Conservation (phyloP, 164 flowering plant genomes). For the grape (Vitis vinifera) region DNA sequence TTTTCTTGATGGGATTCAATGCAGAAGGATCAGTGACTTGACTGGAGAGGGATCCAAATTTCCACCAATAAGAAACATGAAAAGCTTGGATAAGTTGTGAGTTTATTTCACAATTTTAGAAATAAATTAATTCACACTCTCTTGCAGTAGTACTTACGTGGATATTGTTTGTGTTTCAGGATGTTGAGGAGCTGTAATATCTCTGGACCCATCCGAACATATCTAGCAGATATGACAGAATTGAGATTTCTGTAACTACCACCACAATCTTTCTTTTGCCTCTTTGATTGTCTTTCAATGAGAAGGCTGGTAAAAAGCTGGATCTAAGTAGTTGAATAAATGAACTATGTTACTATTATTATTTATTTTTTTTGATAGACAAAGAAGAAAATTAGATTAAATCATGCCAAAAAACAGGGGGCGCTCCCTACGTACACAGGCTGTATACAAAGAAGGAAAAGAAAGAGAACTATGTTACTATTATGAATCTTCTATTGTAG, state of each 20-base stretch:
- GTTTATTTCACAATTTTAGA: not conserved
- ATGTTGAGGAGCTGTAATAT: constrained; percentile 41
- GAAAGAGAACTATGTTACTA: too few relatives aligned
- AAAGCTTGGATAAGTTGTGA: constrained; percentile 23
- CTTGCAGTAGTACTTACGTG: not conserved
- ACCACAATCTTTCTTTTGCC: not conserved
- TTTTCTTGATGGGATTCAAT: not conserved
- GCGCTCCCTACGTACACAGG: too few relatives aligned
- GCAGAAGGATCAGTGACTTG: constrained; percentile 44
- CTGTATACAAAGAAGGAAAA: too few relatives aligned
- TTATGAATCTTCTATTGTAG: not conserved
- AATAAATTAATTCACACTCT: not conserved
- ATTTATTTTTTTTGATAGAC: too few relatives aligned
- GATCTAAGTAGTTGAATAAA: too few relatives aligned
- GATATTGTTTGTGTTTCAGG: constrained; percentile 20
- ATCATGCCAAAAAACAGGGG: too few relatives aligned
- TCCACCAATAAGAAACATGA: constrained; percentile 30
- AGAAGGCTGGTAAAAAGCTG: too few relatives aligned
- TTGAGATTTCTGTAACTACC: constrained; percentile 25
- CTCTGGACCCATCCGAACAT: constrained; percentile 26
- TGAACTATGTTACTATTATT: too few relatives aligned
- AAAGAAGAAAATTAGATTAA: too few relatives aligned
- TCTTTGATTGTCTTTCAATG: too few relatives aligned
- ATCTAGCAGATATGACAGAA: constrained; percentile 10
- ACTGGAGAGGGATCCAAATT: constrained; percentile 26